Evolutionary conservation across 805 yeast species (phyloP).

Genomic region (Groenewaldozyma tartarivorans): DNA sequence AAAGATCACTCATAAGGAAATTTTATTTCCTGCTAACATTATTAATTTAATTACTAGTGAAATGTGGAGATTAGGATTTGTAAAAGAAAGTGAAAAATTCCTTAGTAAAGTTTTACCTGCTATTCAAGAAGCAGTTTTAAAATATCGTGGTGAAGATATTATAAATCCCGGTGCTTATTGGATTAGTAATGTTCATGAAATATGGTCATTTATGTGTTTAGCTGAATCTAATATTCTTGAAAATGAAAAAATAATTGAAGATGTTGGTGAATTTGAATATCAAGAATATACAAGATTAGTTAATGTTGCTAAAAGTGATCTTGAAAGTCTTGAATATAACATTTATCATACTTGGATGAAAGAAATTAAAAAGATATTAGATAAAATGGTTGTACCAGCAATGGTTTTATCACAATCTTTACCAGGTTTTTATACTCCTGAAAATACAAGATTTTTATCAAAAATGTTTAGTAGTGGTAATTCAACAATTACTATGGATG

Average conservation of each 20-base stretch:
- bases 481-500: conserved; percentile 81
- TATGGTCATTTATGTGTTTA: conserved; percentile 86
- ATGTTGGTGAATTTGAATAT: conserved; percentile 84
- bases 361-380: conserved; percentile 82
- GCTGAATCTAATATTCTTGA: conserved; percentile 89
- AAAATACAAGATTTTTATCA: conserved; percentile 67
- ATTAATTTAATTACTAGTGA: conserved; percentile 86
- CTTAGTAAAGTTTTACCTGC: conserved; percentile 81
- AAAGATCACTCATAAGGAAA: conserved; percentile 77
- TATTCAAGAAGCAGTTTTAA: conserved; percentile 73
- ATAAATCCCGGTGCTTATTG: conserved; percentile 93
- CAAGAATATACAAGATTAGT: conserved; percentile 82
- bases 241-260: conserved; percentile 67
- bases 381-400: conserved; percentile 89
- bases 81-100: conserved; percentile 84
- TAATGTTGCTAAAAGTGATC: conserved; percentile 86
- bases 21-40: conserved; percentile 91
- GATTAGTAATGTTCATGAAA: conserved; percentile 93
- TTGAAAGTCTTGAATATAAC: conserved; percentile 85
- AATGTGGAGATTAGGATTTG: conserved; percentile 96
- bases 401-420: conserved; percentile 89
- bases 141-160: conserved; percentile 76
- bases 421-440: conserved; percentile 92
- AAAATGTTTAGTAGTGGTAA: conserved; percentile 67
- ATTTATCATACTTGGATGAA: conserved; percentile 96